Percentiles rank a stretch among this genome's conserved stretches.
Conservation (phyloP, 2,329 filamentous ascomycete genomes). For the Dactylella cylindrospora region DNA sequence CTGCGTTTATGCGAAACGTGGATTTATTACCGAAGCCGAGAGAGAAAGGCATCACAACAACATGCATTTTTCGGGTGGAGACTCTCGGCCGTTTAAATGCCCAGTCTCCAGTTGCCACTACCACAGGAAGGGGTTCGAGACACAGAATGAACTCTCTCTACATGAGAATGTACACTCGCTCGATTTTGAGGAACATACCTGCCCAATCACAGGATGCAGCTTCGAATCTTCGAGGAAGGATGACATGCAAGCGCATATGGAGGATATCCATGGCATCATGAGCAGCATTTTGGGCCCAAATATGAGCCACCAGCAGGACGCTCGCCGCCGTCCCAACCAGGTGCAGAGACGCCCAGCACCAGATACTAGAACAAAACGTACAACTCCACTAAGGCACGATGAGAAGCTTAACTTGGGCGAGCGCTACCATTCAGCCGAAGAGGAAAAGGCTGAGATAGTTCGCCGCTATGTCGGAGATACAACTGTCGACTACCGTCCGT, state of each 20-base stretch:
- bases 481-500: constrained; percentile 32
- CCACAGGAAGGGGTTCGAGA: constrained; percentile 42
- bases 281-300: constrained; percentile 9
- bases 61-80: neutral
- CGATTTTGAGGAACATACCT: constrained; percentile 38
- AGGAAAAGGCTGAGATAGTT: constrained; percentile 12
- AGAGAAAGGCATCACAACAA: constrained; percentile 28
- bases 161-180: constrained; percentile 35
- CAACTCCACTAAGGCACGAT: constrained; percentile 10
- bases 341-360: constrained; percentile 7
- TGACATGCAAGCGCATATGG: constrained; percentile 34
- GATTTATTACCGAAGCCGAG: constrained; percentile 35
- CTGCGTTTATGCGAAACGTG: constrained; percentile 25
- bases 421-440: constrained; percentile 1
- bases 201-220: constrained; percentile 9
- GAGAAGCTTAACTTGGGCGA: constrained; percentile 21
- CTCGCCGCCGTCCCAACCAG: neutral
- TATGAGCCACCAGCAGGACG: neutral
- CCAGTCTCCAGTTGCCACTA: constrained; percentile 32
- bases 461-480: constrained; percentile 4
- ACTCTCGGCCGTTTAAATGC: constrained; percentile 38
- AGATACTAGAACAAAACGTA: constrained; percentile 16
- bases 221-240: constrained; percentile 33
- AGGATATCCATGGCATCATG: constrained; percentile 39
- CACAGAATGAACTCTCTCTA: constrained; percentile 22